Base-by-base conservation (phyloP, 2,329 filamentous ascomycete genomes). In the Rhinocladiella mackenziei region DNA sequence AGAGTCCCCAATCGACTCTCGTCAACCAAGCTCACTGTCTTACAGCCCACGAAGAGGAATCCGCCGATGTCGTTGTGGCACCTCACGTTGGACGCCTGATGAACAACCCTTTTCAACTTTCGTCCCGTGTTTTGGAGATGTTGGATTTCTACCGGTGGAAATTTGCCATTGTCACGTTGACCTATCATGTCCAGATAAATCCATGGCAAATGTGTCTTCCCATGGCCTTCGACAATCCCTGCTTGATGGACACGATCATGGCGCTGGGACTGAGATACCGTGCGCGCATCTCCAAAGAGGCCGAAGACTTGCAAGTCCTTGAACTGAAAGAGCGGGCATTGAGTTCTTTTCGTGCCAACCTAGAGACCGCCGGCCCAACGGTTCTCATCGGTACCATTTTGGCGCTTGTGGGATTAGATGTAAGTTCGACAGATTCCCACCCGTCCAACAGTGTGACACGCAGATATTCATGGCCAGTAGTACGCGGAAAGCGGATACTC, bases 181-280 rank as follows among this genome's bases (percentile, higher is more conserved):
- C 43, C 18, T 45, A 17, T 30, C 15, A 41, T 10, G 23, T 45
- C 14, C 14, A 39, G 20, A 23, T 41, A 15, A 45, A 45, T 20
- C 43, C 43, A 3, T 45, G 43, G 43, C 43, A 45, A 10, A 39
- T 39, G 35, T 39, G 26, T 18, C 29, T 45, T 15, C 30, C 43
- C 6, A 34, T 40, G 43, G 35, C 35, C 15, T 30, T 31, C 26
- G 28, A 41, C 10, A 35, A 22, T 18, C 43, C 43, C 6, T 45
- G 28, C 23, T 20, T 45, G 23, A 32, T 39, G 35, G 18, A 45
- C 28, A 37, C 37, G 10, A 31, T 45, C 14, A 10, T 39, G 4
- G 43, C 43, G 5, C 25, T 45, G 13, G 20, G 33, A n/a, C 10
- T 6, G n/a, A 28, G 37, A 17, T 32, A 45, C 13, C 36, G 43